phyloP scores from a whole-genome alignment of 208 protist genomes.

The Trypanosoma vivax region DNA sequence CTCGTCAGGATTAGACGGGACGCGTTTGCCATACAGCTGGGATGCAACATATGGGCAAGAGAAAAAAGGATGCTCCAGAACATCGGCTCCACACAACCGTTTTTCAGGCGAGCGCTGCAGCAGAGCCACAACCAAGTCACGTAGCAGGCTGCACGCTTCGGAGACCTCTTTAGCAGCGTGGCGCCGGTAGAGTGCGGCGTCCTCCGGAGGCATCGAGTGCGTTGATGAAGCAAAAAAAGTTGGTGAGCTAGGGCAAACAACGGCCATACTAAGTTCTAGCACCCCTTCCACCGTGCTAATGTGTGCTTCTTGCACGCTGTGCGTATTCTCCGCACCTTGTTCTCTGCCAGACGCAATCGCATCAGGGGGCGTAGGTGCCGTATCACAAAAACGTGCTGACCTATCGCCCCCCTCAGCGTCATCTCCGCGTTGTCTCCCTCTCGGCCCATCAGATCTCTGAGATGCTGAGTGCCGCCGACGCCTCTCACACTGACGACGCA shows the following conservation, averaged over 20 bases:
- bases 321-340: no score
- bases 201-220: constrained; percentile 8
- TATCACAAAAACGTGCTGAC: no score
- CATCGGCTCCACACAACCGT: constrained; percentile 50
- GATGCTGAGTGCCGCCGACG: no score
- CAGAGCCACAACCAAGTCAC: constrained; percentile 54
- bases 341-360: no score
- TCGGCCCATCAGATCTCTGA: no score
- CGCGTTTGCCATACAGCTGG: constrained; percentile 64
- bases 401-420: no score
- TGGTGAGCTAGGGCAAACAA: not conserved
- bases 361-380: no score
- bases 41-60: constrained; percentile 64
- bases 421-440: no score
- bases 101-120: constrained; percentile 46
- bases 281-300: no score
- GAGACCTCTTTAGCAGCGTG: constrained; percentile 36
- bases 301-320: no score
- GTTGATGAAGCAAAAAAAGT: not conserved
- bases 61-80: constrained; percentile 87
- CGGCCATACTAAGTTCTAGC: not conserved
- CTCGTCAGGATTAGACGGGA: constrained; percentile 14
- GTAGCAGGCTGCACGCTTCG: constrained; percentile 53
- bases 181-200: constrained; percentile 28
- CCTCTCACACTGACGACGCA: constrained; percentile 37